Base-by-base conservation (phyloP, 257 asterid genomes). In the Sherardia arvensis region DNA sequence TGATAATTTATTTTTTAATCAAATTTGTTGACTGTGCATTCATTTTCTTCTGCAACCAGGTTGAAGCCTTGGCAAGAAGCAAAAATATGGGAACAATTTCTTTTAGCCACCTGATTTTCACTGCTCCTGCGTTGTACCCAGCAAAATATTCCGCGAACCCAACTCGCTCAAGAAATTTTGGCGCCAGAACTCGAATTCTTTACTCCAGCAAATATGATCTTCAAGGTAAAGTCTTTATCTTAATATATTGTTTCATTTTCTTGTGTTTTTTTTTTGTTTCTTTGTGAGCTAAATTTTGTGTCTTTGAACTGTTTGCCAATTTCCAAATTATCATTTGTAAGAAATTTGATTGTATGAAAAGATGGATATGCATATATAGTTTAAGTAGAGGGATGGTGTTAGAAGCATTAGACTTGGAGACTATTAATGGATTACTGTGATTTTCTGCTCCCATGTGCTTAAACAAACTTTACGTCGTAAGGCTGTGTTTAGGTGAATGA, bases 131-230 rank as follows among this genome's bases (percentile, higher is more conserved):
- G 18, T n/a, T 22, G 49, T 64, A 71, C 22, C 78, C 86, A 20
- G 48, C 65, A 21, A 69, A 64, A 53, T 68, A 73, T 57, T 63
- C 77, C 61, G 38, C 15, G 33, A 76, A 53, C 33, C 74, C 81
- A 69, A 43, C 67, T 70, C 78, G 22, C 17, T 33, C 27, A 11
- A 75, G 30, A 65, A 45, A 45, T 25, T 14, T 59, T 32, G 57
- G 67, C 57, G 56, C 25, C 56, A 30, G 48, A 25, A 69, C 32
- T 47, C 61, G 68, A 59, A 76, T 64, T 54, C 66, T 77, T 57
- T 66, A 30, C 56, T 66, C 81, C 28, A 84, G 76, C 56, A 82
- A 73, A 72, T 79, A 84, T 38, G 77, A 71, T 55, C 84, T 85
- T 72, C 95, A 77, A 79, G 92, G 94, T 88, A 72, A 69, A 61